Base-by-base conservation (phyloP, 805 yeast genomes). In the Gaillardinia entomophila region DNA sequence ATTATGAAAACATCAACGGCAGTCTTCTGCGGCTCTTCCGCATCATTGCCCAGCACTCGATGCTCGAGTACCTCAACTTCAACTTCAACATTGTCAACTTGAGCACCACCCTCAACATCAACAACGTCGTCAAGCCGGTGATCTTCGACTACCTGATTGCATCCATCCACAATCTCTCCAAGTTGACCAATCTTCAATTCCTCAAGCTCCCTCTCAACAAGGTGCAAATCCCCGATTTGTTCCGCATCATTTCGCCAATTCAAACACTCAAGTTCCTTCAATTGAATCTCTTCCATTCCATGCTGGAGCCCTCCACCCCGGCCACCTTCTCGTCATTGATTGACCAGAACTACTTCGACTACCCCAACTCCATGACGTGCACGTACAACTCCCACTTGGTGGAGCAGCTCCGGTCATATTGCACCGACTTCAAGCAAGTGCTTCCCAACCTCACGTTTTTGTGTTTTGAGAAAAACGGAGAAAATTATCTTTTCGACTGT, bases 181-280 rank as follows among this genome's bases (percentile, higher is more conserved):
- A 24, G 3, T 27, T 41, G 12, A 22, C 20, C 10, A 15, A 26
- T 6, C 17, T 43, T 5, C 14, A 33, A 24, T 30, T 28, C 22
- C 27, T 41, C 7, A 32, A 38, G 12, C 24, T 39, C 6, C 45
- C 45, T 12, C 25, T 40, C 5, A 36, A 31, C 24, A 35, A 36
- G 15, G 28, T 16, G 16, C 35, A 40, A 12, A 15, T 42, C 15
- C 12, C 32, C n/a, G 28, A 33, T 3, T 28, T 38, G 16, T 16
- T 38, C 15, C 17, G 17, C 12, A 20, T 42, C 11, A n/a, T 32
- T 12, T 13, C 12, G 12, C 30, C 31, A n/a, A 30, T 33, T 16
- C 28, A 27, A 6, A 3, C 23, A 3, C 15, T 35, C 5, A 20
- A 34, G 14, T 28, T 35, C 12, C 15, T 31, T 18, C 26, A 24